These are phyloP conservation scores for Epichloe baconii DNA, from an alignment of 2,329 filamentous ascomycete species.

Conservation along the genomic window DNA sequence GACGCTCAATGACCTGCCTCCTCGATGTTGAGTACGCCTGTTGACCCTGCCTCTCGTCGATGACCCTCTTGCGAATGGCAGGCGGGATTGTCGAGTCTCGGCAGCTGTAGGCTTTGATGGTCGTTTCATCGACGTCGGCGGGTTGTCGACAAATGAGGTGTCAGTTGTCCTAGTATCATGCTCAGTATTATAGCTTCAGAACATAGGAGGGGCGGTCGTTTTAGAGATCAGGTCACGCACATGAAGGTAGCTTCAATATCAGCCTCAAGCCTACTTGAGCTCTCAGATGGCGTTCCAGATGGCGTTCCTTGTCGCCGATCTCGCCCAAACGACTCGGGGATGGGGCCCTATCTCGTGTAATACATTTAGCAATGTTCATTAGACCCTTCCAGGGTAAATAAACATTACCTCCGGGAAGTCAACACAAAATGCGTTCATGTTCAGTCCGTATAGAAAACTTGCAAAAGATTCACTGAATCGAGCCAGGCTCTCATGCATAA, in stretches of 20 bases:
- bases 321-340: conserved; percentile 68
- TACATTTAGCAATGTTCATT: neutral
- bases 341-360: conserved; percentile 48
- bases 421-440: conserved; percentile 98
- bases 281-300: conserved; percentile 22
- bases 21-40: conserved; percentile 21
- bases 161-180: conserved; percentile 59
- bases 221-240: conserved; percentile 31
- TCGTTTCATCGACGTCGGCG: conserved; percentile 41
- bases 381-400: neutral
- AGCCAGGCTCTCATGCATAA: conserved; percentile 89
- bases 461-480: conserved; percentile 90
- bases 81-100: conserved; percentile 30
- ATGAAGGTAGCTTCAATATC: conserved; percentile 76
- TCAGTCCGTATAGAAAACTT: conserved; percentile 86
- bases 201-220: neutral
- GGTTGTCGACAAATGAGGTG: conserved; percentile 82
- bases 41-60: conserved; percentile 18
- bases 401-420: conserved; percentile 76
- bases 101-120: conserved; percentile 32
- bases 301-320: conserved; percentile 45
- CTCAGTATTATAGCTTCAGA: conserved; percentile 6
- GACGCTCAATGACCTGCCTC: conserved; percentile 32
- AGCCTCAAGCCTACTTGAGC: conserved; percentile 18
- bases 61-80: conserved; percentile 31